phyloP scores from a whole-genome alignment of 495 filamentous ascomycete species.

The Terfezia boudieri region DNA sequence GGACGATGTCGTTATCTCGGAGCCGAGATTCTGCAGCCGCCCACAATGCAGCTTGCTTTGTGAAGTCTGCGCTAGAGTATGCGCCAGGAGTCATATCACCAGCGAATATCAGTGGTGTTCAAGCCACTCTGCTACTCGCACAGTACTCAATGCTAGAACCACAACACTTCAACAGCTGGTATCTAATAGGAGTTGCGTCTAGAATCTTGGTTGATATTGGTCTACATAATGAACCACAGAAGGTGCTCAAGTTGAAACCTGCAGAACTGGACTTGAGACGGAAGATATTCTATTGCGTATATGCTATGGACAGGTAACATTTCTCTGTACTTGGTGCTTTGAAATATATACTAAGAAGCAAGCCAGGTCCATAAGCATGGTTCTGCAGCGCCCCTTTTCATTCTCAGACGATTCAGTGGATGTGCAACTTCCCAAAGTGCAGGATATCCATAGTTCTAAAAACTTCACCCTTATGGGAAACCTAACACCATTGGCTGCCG shows the following conservation, averaged over 20 bases:
- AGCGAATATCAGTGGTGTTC: constrained; percentile 58
- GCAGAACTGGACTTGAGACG: constrained; percentile 50
- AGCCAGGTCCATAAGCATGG: constrained; percentile 52
- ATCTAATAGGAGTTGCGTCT: constrained; percentile 65
- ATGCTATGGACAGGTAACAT: constrained; percentile 58
- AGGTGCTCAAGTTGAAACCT: constrained; percentile 35
- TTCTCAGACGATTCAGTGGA: constrained; percentile 75
- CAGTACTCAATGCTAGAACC: constrained; percentile 77
- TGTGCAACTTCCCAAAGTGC: constrained; percentile 33
- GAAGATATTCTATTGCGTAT: constrained; percentile 66
- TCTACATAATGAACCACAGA: constrained; percentile 68
- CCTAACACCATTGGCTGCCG: constrained; percentile 15
- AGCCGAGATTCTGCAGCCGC: constrained; percentile 20
- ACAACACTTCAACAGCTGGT: constrained; percentile 74
- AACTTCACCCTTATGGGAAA: constrained; percentile 10
- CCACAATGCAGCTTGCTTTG: constrained; percentile 19
- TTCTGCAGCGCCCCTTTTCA: constrained; percentile 60
- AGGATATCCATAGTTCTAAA: constrained; percentile 6
- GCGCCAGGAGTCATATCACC: constrained; percentile 63
- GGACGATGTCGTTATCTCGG: constrained; percentile 47
- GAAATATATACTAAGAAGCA: constrained; percentile 2
- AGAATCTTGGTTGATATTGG: constrained; percentile 71
- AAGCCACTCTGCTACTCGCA: constrained; percentile 63
- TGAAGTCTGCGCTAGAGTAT: constrained; percentile 38
- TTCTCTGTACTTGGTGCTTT: neutral